Evolutionary conservation across 2,329 filamentous ascomycete genomes (phyloP).

Genomic region (Neonectria sp.): DNA sequence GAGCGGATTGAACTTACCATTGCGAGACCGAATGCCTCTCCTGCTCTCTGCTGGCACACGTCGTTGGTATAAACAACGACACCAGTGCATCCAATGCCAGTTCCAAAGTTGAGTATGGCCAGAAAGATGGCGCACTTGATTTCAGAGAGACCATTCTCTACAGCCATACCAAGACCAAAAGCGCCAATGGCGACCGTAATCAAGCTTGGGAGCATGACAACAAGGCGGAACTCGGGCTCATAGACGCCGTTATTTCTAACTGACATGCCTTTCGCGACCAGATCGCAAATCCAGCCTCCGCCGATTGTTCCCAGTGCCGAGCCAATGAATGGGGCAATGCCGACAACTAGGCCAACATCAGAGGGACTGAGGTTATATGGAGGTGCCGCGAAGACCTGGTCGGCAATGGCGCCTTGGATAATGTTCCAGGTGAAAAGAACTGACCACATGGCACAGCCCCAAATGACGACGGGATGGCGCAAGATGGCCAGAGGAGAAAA

Average conservation of each 20-base stretch:
- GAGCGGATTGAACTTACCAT: not conserved
- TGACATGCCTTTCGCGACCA: slow-evolving; percentile 1
- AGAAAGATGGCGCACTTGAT: slow-evolving; percentile 12
- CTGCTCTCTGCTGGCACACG: slow-evolving; percentile 9
- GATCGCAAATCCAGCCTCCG: slow-evolving; percentile 8
- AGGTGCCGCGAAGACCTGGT: slow-evolving; percentile 17
- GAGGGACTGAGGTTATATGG: slow-evolving; percentile 10
- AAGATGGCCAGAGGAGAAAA: not conserved
- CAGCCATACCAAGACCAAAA: slow-evolving; percentile 10
- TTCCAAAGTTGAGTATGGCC: slow-evolving; percentile 13
- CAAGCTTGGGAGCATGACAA: slow-evolving; percentile 9
- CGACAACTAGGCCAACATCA: slow-evolving; percentile 6
- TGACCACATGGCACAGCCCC: slow-evolving; percentile 18
- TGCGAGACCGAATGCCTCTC: slow-evolving; percentile 14
- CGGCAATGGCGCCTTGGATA: slow-evolving; percentile 17
- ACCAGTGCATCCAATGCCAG: slow-evolving; percentile 16
- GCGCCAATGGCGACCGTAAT: slow-evolving; percentile 10
- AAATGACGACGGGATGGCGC: slow-evolving; percentile 7
- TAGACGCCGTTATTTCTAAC: slow-evolving; percentile 4
- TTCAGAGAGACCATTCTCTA: not conserved
- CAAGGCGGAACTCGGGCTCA: slow-evolving; percentile 12
- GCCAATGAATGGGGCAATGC: slow-evolving; percentile 13
- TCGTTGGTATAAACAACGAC: slow-evolving; percentile 19
- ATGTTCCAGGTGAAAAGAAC: slow-evolving; percentile 19
- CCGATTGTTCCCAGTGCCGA: slow-evolving; percentile 7